These are phyloP conservation scores for Colletotrichum shisoi DNA, from an alignment of 2,329 filamentous ascomycete genomes.

Conservation along the genomic window DNA sequence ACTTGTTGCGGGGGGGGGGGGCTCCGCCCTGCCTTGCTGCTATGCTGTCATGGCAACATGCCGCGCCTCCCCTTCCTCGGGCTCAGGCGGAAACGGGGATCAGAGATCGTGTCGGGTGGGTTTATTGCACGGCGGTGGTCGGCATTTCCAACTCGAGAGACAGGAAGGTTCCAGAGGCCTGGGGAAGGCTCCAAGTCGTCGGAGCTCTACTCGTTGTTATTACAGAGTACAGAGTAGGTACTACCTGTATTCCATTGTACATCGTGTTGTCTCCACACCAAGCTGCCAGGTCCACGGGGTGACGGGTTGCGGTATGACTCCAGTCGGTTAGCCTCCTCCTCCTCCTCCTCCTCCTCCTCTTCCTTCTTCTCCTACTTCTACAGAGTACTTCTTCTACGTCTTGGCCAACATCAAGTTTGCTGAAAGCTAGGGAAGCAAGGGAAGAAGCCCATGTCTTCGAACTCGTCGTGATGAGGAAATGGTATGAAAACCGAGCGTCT, in stretches of 20 bases:
- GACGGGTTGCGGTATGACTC: neutral
- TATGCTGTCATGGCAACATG: too few relatives aligned
- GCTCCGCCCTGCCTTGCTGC: neutral
- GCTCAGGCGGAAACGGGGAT: constrained; percentile 5
- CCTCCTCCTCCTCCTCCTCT: neutral
- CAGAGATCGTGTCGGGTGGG: constrained; percentile 28
- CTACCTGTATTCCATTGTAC: neutral
- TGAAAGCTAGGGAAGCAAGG: neutral
- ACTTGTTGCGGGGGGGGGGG: neutral
- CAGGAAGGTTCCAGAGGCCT: neutral
- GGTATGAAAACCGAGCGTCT: neutral
- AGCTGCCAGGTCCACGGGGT: neutral
- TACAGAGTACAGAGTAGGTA: neutral
- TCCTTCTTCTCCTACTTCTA: neutral
- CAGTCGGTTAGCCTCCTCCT: neutral
- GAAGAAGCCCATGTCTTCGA: neutral
- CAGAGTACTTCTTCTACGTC: neutral
- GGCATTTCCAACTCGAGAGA: constrained; percentile 1
- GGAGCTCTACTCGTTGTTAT: neutral
- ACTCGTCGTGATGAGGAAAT: neutral
- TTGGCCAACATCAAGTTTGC: neutral
- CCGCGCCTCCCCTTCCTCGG: neutral
- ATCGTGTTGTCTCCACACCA: neutral
- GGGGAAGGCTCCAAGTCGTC: constrained; percentile 2
- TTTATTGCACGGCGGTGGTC: constrained; percentile 10